Percentiles rank a stretch among this genome's conserved stretches.
Conservation (phyloP, 345 rosid species). For the Jatropha curcas region DNA sequence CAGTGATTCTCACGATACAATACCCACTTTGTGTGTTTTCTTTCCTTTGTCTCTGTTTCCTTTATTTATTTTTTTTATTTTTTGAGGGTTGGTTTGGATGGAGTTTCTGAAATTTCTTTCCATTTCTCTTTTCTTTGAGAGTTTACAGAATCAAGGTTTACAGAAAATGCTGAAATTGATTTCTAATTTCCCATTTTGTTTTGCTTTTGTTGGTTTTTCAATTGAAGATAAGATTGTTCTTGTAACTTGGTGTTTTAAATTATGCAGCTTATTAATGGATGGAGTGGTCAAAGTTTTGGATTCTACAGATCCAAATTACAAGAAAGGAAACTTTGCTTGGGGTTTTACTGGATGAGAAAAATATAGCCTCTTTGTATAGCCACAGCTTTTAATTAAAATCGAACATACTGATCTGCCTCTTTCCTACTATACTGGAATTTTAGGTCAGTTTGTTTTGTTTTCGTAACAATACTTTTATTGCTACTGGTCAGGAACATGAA, state of each 20-base stretch:
- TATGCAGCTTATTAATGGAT: conserved; percentile 53
- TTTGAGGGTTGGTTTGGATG: not conserved
- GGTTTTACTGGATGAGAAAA: conserved; percentile 70
- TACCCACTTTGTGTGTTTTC: not conserved
- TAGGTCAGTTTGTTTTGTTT: conserved; percentile 36
- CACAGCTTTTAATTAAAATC: conserved; percentile 43
- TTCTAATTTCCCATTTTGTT: not conserved
- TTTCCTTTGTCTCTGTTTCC: not conserved
- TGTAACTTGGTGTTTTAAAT: not conserved
- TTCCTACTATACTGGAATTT: conserved; percentile 63
- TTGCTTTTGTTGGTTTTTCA: not conserved
- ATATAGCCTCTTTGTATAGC: conserved; percentile 43
- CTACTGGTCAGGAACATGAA: not conserved
- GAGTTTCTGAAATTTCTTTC: not conserved
- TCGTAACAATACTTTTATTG: not conserved
- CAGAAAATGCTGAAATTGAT: not conserved
- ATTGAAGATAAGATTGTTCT: not conserved
- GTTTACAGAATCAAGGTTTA: no score
- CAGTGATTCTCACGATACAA: not conserved
- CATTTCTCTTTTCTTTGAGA: not conserved
- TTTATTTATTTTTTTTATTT: not conserved
- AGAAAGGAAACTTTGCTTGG: conserved; percentile 58
- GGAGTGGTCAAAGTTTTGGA: conserved; percentile 63
- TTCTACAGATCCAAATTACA: conserved; percentile 51
- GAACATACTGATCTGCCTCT: conserved; percentile 50